Evolutionary conservation across 169 alveolate genomes (phyloP).

Genomic region (Plasmodium relictum): DNA sequence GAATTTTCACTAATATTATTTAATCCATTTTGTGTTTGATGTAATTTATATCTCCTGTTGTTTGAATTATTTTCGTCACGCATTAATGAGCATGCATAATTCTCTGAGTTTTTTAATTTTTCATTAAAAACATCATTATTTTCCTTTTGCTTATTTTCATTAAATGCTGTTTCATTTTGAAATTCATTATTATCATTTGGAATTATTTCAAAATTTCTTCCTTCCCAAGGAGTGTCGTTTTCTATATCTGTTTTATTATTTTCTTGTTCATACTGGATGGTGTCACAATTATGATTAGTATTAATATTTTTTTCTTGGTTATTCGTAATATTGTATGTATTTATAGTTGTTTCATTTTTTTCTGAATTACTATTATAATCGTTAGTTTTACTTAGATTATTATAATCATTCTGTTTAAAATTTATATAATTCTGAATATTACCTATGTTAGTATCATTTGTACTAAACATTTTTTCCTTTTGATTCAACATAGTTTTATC

Average conservation of each 20-base stretch:
- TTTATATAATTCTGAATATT: not conserved
- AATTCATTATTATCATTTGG: conserved; percentile 5
- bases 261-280: conserved; percentile 21
- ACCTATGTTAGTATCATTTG: not conserved
- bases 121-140: conserved; percentile 16
- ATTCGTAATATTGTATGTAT: not conserved
- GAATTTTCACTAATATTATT: conserved; percentile 17
- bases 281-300: not conserved
- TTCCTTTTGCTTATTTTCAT: conserved; percentile 21
- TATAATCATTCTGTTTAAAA: not conserved
- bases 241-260: conserved; percentile 4
- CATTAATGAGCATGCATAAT: conserved; percentile 8
- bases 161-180: conserved; percentile 4
- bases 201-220: conserved; percentile 4
- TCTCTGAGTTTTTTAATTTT: conserved; percentile 33
- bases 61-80: conserved; percentile 1
- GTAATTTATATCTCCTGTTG: not conserved
- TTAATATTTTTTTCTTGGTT: not conserved
- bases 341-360: not conserved
- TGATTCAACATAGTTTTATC: not conserved
- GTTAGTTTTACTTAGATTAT: not conserved
- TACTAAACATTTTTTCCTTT: not conserved
- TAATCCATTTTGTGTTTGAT: conserved; percentile 13
- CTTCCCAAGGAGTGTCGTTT: not conserved
- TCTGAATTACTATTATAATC: conserved; percentile 15